Base-by-base conservation (phyloP, 768 basidiomycete genomes). In the Auriscalpium orientale region DNA sequence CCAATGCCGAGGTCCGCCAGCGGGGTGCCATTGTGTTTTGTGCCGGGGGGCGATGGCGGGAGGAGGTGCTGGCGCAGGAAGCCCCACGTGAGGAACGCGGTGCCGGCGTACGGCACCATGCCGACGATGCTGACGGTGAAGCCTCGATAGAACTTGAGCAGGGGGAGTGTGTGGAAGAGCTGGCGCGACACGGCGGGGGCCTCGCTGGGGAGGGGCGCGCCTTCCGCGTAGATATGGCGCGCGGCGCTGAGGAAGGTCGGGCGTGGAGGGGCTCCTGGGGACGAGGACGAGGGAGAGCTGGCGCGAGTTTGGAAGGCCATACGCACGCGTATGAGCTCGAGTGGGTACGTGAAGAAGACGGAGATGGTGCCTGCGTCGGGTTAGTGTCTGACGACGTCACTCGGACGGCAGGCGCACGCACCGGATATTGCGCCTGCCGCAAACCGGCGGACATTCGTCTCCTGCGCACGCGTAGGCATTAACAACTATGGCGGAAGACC, bases 131-230 rank as follows among this genome's bases (percentile, higher is more conserved):
- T 94, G 33, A 97, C 92, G 8, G 85, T 85, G 72, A 98, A 98
- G n/a, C 97, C 95, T 20, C 97, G 89, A 68, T 98, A 99, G 72
- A 98, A 93, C 65, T 95, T 91, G 54, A 94, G 78, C 52, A 91
- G 67, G 15, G 89, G 88, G 64, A 88, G 82, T 12, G 79, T 79
- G 46, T 79, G 72, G 63, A 94, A 79, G 51, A 59, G 66, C 57
- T 57, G 67, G 58, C 49, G 54, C 47, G 67, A 58, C 12, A 65
- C 40, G 0, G 67, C 40, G 15, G 63, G 45, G 10, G 63, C 35
- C 9, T 64, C 11, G 3, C 73, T 56, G 7, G 62, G 35, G 18
- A 63, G 38, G 12, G 58, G 51, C 7, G 80, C 66, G 28, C 77
- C 76, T 75, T 95, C 91, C 56, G 73, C 72, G 68, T 91, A 92